A percentile compares a stretch with the other conserved stretches of the same genome.
phyloP scores from a whole-genome alignment of 176 grass and related monocot species.

The Oryza punctata region DNA sequence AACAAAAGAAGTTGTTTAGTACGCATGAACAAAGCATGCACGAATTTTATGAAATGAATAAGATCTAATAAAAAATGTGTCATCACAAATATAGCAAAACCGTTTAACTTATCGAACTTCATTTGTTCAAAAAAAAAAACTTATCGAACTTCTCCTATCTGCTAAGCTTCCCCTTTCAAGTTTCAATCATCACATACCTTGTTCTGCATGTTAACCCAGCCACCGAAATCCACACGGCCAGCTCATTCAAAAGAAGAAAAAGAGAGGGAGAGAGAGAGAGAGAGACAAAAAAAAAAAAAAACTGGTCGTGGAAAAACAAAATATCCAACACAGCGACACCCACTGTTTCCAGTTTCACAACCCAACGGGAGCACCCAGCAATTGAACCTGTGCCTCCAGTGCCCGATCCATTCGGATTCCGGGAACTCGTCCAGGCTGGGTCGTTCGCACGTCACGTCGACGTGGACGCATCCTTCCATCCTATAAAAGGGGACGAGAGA shows the following conservation, averaged over 20 bases:
- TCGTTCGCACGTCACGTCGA: slow-evolving; percentile 40
- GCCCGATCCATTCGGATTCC: slow-evolving; percentile 2
- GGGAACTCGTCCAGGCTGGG: neutral
- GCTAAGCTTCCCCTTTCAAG: neutral
- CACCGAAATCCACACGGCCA: neutral
- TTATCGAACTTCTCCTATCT: neutral
- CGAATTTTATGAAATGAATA: too few species aligned
- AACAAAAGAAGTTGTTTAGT: too few species aligned
- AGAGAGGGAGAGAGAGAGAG: too few species aligned
- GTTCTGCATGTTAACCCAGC: neutral
- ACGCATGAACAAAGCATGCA: too few species aligned
- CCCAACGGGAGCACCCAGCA: neutral
- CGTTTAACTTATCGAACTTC: too few species aligned
- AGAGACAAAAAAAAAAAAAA: too few species aligned
- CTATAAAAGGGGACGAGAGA: slow-evolving; percentile 2
- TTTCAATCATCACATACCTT: neutral
- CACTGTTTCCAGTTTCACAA: neutral
- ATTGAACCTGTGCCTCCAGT: neutral
- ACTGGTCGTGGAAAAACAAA: neutral
- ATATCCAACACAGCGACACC: neutral
- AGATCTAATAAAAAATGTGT: too few species aligned
- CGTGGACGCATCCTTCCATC: slow-evolving; percentile 4
- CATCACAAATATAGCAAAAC: too few species aligned
- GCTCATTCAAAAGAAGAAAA: neutral
- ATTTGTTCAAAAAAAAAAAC: too few species aligned